These are phyloP conservation scores for Cutaneotrichosporon sp. DNA, from an alignment of 1,284 basidiomycete genomes.

Conservation along the genomic window DNA sequence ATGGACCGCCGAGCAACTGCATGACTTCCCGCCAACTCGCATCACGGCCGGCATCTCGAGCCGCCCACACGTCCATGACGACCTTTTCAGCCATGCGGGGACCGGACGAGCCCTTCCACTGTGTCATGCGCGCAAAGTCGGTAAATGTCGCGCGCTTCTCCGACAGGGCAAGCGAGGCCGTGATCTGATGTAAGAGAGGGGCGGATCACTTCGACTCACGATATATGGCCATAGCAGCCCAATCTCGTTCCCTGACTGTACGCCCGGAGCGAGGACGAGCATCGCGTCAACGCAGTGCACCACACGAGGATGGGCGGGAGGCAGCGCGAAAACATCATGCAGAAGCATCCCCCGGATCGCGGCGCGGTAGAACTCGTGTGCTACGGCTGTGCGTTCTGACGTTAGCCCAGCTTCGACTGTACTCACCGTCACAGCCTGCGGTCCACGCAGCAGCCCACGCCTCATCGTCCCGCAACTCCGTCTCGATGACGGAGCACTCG, in stretches of 20 bases:
- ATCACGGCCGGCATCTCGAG: background rate
- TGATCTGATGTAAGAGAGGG: background rate
- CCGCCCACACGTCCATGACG: background rate
- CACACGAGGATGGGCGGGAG: background rate
- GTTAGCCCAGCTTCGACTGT: background rate
- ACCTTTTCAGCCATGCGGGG: background rate
- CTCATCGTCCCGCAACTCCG: background rate
- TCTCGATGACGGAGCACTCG: background rate
- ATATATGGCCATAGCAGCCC: conserved; percentile 1
- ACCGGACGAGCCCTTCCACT: background rate
- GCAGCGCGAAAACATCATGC: background rate
- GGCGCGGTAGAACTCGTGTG: background rate
- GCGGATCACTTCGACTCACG: background rate
- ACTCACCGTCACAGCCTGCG: too few species aligned
- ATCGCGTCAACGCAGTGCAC: background rate
- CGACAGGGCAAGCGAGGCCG: too few species aligned
- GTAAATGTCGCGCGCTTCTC: background rate
- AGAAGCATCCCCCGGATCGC: background rate
- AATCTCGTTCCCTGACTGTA: background rate
- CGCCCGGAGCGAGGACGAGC: background rate
- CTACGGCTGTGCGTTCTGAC: background rate
- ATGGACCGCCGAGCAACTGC: background rate
- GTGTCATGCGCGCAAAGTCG: background rate
- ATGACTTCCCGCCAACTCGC: background rate
- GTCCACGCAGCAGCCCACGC: background rate